Evolutionary conservation across 2,329 filamentous ascomycete genomes (phyloP), one percentile per base, ranked within the genome.

Genomic region (Fusarium hostae): DNA sequence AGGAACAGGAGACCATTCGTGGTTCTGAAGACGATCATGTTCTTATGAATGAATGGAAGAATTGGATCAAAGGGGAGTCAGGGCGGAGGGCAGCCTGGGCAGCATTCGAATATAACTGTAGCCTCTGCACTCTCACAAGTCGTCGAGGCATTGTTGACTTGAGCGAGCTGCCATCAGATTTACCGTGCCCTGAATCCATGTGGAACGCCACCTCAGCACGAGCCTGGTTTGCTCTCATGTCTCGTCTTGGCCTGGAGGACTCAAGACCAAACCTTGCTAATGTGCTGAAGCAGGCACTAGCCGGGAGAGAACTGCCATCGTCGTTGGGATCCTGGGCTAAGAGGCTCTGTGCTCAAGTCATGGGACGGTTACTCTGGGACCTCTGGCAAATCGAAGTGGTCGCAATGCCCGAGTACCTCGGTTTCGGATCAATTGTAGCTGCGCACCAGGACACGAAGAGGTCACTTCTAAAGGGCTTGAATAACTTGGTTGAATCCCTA

Each of bases 111-210:
- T 60, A 60, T 3, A 48, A 60, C 20, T 60, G 58, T 3, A 60
- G 58, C 8, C 58, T 60, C 1, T 60, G 58, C 15, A 60, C 58
- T 2, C 58, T 60, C 37, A 60, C 58, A 9, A 60, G 58, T 35
- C 58, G 58, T 0, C 58, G 58, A 16, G 48, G 58, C 4, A 54
- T 60, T 1, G 58, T 60, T 15, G 58, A 60, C 16, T 16, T 60
- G 20, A 60, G 37, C 20, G 58, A 60, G 5, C 58, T 60, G 0
- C 58, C 58, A 28, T 56, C 58, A 10, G 37, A 56, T 0, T 26
- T 60, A 1, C 58, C 58, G 12, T 60, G 58, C 10, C 58, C 58
- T 1, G 58, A 60, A 0, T 60, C 58, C 16, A 60, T 60, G 30
- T 60, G 58, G 58, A 57, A 60, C 3, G 48, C 50, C 9, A 24